Evolutionary conservation across 164 flowering plant genomes (phyloP).

Genomic region (Vitis rupestris): DNA sequence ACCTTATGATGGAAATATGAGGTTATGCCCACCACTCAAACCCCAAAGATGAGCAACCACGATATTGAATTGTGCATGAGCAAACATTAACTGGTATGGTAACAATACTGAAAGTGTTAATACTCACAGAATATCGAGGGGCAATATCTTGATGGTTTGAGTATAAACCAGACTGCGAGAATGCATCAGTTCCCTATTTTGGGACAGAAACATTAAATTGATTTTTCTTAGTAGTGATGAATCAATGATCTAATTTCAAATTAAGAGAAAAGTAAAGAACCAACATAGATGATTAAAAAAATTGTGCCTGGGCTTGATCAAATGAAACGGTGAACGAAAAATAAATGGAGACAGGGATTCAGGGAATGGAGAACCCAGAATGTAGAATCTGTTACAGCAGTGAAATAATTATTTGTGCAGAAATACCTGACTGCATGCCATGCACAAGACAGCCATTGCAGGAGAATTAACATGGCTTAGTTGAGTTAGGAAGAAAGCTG

Average conservation of each 20-base stretch:
- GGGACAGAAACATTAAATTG: background rate
- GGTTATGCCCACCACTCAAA: background rate
- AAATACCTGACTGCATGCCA: conserved; percentile 96
- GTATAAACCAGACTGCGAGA: conserved; percentile 94
- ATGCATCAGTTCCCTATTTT: conserved; percentile 91
- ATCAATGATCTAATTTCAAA: too few relatives aligned
- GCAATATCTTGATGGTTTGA: conserved; percentile 99
- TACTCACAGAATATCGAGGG: conserved; percentile 94
- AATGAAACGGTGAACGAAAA: background rate
- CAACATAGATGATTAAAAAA: too few relatives aligned
- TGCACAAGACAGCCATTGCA: conserved; percentile 92
- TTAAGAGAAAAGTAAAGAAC: too few relatives aligned
- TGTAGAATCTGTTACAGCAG: background rate
- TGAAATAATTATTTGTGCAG: background rate
- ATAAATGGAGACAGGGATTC: background rate
- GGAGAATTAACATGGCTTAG: conserved; percentile 93
- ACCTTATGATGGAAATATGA: background rate
- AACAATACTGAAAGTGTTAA: background rate
- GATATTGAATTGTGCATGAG: background rate
- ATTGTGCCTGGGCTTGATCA: too few relatives aligned
- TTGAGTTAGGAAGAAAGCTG: conserved; percentile 94
- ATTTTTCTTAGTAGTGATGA: background rate
- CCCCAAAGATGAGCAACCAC: background rate
- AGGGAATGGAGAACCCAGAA: background rate
- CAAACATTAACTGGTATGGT: background rate